Evolutionary conservation across 768 basidiomycete genomes (phyloP).

Genomic region (Suillus placidus): DNA sequence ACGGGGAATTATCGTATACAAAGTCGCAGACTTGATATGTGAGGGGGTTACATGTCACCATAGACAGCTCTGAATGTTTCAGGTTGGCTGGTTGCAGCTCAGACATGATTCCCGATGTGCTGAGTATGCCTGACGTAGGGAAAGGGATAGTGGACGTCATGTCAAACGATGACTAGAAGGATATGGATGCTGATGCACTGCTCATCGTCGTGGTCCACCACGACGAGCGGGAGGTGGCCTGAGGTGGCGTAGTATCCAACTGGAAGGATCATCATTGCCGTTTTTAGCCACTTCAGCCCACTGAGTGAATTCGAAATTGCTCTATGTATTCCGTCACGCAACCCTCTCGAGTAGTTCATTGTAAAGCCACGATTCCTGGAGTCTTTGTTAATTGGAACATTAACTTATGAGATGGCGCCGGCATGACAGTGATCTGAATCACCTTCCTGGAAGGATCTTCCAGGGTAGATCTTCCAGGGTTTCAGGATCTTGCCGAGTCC

Average conservation of each 20-base stretch:
- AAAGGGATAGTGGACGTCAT: conserved; percentile 6
- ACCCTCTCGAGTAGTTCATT: no score
- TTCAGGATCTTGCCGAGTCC: neutral
- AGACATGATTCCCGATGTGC: neutral
- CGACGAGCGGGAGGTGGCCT: neutral
- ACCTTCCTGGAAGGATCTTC: no score
- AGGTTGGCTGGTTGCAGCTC: neutral
- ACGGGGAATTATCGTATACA: conserved; percentile 58
- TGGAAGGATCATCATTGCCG: conserved; percentile 7
- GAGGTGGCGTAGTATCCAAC: neutral
- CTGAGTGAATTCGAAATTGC: neutral
- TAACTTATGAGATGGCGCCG: neutral
- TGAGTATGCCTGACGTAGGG: neutral
- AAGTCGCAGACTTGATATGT: conserved; percentile 71
- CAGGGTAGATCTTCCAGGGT: no score
- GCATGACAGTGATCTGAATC: no score
- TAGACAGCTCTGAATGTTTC: conserved; percentile 23
- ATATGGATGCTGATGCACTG: neutral
- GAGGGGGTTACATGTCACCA: conserved; percentile 51
- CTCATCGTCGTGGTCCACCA: neutral
- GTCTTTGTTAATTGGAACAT: neutral
- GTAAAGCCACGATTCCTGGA: neutral
- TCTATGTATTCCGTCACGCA: neutral
- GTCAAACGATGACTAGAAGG: neutral
- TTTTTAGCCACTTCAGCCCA: neutral